Percentiles rank a stretch among this genome's conserved stretches.
These are phyloP conservation scores for Penicillium taxi DNA, from an alignment of 495 filamentous ascomycete species.

Conservation along the genomic window DNA sequence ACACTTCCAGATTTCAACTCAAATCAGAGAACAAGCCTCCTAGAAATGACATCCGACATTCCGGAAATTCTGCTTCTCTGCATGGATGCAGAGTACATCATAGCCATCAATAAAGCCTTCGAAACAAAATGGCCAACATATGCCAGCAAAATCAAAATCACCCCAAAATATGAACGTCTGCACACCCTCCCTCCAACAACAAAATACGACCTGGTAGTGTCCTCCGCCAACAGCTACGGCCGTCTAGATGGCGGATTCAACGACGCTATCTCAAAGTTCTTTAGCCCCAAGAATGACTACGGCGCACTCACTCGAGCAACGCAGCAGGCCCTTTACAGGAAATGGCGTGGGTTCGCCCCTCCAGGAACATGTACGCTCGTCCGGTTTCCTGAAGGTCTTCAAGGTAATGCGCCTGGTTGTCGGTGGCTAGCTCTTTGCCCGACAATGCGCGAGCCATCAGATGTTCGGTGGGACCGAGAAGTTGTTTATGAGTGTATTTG, in stretches of 20 bases:
- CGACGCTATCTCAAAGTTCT: conserved; percentile 43
- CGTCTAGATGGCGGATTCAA: conserved; percentile 47
- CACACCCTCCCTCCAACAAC: conserved; percentile 16
- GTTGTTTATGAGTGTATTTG: conserved; percentile 47
- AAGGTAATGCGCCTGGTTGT: conserved; percentile 28
- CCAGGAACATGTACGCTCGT: conserved; percentile 43
- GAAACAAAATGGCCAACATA: conserved; percentile 14
- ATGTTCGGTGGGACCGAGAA: conserved; percentile 42
- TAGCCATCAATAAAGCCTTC: conserved; percentile 23
- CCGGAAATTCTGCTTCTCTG: conserved; percentile 36
- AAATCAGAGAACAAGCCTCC: too few species aligned
- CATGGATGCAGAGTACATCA: conserved; percentile 22
- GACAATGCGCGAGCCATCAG: conserved; percentile 39
- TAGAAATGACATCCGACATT: conserved; percentile 26
- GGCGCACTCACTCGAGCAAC: conserved; percentile 34
- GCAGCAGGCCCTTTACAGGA: conserved; percentile 36
- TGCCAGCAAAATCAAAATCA: conserved; percentile 24
- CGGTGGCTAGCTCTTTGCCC: conserved; percentile 43
- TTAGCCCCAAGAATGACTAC: conserved; percentile 38
- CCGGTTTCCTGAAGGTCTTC: conserved; percentile 25
- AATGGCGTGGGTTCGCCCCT: conserved; percentile 41
- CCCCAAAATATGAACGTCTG: conserved; percentile 29
- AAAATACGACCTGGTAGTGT: conserved; percentile 42
- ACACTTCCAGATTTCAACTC: too few species aligned
- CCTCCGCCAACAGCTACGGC: conserved; percentile 46